These are phyloP conservation scores for Galerina sulciceps DNA, from an alignment of 768 basidiomycete genomes.

Conservation along the genomic window DNA sequence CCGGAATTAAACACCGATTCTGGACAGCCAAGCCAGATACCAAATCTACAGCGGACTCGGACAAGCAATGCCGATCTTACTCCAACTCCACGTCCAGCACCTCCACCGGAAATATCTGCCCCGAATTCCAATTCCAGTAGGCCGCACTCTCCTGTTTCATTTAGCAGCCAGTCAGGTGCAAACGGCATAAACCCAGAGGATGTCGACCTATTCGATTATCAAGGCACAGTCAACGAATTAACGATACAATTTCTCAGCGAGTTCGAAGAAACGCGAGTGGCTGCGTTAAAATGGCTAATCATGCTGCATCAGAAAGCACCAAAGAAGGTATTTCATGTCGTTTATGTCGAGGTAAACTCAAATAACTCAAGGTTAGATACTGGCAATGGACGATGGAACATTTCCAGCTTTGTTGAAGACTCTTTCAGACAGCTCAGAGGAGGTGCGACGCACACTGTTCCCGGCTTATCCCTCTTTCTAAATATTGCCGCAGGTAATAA, in stretches of 20 bases:
- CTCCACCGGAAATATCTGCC: conserved; percentile 36
- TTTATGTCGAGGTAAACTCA: neutral
- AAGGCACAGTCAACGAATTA: conserved; percentile 88
- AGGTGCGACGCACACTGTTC: conserved; percentile 48
- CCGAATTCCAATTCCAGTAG: conserved; percentile 46
- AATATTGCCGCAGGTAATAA: conserved; percentile 72
- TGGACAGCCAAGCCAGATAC: conserved; percentile 12
- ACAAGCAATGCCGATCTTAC: conserved; percentile 40
- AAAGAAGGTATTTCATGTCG: conserved; percentile 65
- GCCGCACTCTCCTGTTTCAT: conserved; percentile 65
- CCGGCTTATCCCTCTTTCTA: neutral
- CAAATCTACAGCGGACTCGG: conserved; percentile 20
- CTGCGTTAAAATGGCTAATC: conserved; percentile 95
- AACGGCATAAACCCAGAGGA: conserved; percentile 46
- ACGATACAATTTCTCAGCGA: conserved; percentile 95
- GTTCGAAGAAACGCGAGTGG: conserved; percentile 94
- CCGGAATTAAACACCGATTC: conserved; percentile 45
- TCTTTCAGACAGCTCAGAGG: conserved; percentile 94
- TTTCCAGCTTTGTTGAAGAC: conserved; percentile 96
- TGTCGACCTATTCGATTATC: conserved; percentile 86
- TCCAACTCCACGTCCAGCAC: conserved; percentile 37
- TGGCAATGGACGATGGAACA: conserved; percentile 95
- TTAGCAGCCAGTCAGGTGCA: conserved; percentile 42
- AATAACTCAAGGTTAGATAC: conserved; percentile 57
- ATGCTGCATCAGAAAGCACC: conserved; percentile 99